Evolutionary conservation across 1,284 basidiomycete genomes (phyloP).

Genomic region (Leucoagaricus sp.): DNA sequence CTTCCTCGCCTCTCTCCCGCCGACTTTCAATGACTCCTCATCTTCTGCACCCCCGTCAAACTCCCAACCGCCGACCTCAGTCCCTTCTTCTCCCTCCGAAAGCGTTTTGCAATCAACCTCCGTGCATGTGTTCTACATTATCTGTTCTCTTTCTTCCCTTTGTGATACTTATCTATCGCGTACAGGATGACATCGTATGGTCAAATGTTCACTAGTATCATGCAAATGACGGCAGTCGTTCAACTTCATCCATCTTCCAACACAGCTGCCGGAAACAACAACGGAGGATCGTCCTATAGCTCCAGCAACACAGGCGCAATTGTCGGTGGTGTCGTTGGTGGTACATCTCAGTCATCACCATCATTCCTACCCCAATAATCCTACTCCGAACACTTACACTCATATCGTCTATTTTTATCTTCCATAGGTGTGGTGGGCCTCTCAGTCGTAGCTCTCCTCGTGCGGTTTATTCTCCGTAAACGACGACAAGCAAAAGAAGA

Average conservation of each 20-base stretch:
- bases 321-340: constrained; percentile 44
- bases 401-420: not conserved
- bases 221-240: constrained; percentile 30
- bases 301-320: constrained; percentile 34
- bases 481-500: constrained; percentile 28
- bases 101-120: not conserved
- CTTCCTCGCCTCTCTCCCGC: constrained; percentile 12
- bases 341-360: constrained; percentile 24
- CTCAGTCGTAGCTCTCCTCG: constrained; percentile 25
- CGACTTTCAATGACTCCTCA: not conserved
- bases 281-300: constrained; percentile 11
- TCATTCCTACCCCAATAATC: not conserved
- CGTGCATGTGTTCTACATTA: not conserved
- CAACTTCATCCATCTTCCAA: constrained; percentile 25
- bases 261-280: constrained; percentile 10
- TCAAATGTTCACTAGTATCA: constrained; percentile 29
- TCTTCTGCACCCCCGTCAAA: constrained; percentile 13
- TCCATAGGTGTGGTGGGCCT: constrained; percentile 34
- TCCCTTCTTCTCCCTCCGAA: not conserved
- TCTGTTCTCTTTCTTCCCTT: not conserved
- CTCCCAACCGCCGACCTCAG: not conserved
- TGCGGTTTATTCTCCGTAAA: constrained; percentile 31
- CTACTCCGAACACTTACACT: not conserved
- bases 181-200: constrained; percentile 31
- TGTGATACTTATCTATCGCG: not conserved